Evolutionary conservation across 495 filamentous ascomycete genomes (phyloP).

Genomic region (Achaetomiella virescens): DNA sequence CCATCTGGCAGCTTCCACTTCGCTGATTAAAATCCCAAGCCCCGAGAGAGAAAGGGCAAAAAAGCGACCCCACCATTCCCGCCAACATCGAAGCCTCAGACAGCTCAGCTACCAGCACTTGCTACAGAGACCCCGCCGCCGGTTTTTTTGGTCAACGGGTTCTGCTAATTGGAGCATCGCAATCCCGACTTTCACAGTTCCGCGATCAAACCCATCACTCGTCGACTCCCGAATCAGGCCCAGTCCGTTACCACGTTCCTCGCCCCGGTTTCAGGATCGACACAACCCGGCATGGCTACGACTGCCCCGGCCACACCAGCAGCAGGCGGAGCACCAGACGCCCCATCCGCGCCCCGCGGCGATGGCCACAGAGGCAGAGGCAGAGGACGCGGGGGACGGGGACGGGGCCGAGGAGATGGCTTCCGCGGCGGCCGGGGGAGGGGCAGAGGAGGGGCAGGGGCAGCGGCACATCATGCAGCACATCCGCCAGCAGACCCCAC

Average conservation of each 20-base stretch:
- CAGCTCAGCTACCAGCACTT: neutral
- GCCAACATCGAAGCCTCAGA: neutral
- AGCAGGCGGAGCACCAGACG: neutral
- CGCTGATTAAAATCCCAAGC: constrained; percentile 15
- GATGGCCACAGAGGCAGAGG: constrained; percentile 35
- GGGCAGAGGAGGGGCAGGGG: constrained; percentile 14
- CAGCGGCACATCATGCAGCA: neutral
- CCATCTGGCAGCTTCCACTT: neutral
- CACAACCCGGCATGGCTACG: constrained; percentile 16
- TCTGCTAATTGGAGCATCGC: neutral
- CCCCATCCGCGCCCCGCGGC: constrained; percentile 23
- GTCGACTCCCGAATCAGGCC: neutral
- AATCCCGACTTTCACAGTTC: neutral
- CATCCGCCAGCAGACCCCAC: neutral
- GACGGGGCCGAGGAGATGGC: constrained; percentile 15
- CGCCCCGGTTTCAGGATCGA: neutral
- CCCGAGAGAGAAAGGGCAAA: neutral
- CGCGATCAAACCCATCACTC: too few relatives aligned
- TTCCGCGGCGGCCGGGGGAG: constrained; percentile 4
- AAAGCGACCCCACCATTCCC: constrained; percentile 19
- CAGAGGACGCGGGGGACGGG: constrained; percentile 27
- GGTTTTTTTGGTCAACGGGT: neutral
- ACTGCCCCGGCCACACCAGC: constrained; percentile 14
- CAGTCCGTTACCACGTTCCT: neutral
- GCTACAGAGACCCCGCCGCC: neutral